Base-by-base conservation (phyloP, 805 yeast genomes). In the Helenozyma baotianmanensis region DNA sequence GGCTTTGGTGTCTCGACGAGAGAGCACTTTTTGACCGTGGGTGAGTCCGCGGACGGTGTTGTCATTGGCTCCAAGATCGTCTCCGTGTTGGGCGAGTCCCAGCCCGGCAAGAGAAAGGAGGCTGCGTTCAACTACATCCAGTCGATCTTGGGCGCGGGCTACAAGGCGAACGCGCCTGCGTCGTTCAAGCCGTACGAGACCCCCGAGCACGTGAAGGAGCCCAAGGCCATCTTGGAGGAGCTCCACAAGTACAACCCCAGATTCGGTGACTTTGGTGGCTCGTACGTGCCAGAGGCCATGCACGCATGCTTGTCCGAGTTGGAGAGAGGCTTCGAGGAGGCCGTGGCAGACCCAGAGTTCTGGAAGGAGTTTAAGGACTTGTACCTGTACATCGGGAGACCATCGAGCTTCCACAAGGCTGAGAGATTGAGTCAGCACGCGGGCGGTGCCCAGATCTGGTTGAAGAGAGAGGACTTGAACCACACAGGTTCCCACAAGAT, bases 201-300 rank as follows among this genome's bases (percentile, higher is more conserved):
- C 9, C 40, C 45, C 6, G 32, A 38, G 4, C 30, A 38, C 11
- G 33, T 15, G 9, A 64, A 55, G 30, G 67, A 62, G 31, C 60
- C 68, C 26, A 45, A 53, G 10, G 59, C 65, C 11, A 46, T 62
- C 7, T 62, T 67, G 22, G 68, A 68, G 37, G 92, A 82, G 57
- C 39, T 43, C 4, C 92, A 83, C 54, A 74, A 76, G 42, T 83
- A 74, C 55, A 74, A 78, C 46, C 82, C 90, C 36, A 72, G 82
- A 42, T 90, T 90, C 51, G 99, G 97, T 53, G 88, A 79, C 30
- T 94, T 87, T 55, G 99, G 99, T 58, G 99, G 99, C 39, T 98
- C 92, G 67, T 92, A 87, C 55, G 98, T 92, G 25, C 99, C 99
- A 24, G 99, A 92, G 68, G 86, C 95, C 14, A 68, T 92, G 53